These are phyloP conservation scores for Kregervanrija pseudodelftensis DNA, from an alignment of 805 yeast species.

Conservation along the genomic window DNA sequence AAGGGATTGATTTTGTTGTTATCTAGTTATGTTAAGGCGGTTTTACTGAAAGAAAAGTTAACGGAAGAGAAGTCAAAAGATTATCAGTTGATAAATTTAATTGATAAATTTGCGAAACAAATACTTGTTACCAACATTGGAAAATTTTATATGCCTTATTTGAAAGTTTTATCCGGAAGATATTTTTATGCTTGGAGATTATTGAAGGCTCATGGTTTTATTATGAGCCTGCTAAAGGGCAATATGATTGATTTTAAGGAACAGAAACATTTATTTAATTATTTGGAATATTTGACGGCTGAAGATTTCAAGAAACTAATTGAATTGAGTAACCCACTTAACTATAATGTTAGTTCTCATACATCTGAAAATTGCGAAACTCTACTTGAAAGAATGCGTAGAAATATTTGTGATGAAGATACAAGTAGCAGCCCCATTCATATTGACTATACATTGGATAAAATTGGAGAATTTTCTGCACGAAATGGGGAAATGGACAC, in stretches of 20 bases:
- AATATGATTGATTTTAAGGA: slow-evolving; percentile 2
- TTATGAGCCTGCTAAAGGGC: slow-evolving; percentile 30
- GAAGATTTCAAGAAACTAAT: slow-evolving; percentile 13
- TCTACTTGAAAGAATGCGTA: slow-evolving; percentile 1
- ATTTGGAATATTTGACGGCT: slow-evolving; percentile 12
- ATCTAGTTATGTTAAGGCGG: slow-evolving; percentile 23
- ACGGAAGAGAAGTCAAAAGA: background rate
- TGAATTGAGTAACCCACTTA: slow-evolving; percentile 6
- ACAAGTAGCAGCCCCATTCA: background rate
- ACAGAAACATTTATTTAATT: slow-evolving; percentile 6
- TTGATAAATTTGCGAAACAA: slow-evolving; percentile 8
- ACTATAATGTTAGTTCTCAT: background rate
- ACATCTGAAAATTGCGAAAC: slow-evolving; percentile 4
- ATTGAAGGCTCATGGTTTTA: slow-evolving; percentile 45
- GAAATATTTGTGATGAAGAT: slow-evolving; percentile 3
- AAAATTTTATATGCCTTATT: slow-evolving; percentile 30
- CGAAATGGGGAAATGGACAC: too few species aligned
- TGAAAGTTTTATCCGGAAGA: slow-evolving; percentile 41
- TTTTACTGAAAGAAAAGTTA: slow-evolving; percentile 21
- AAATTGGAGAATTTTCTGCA: background rate
- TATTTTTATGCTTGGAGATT: slow-evolving; percentile 67
- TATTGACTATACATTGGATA: background rate
- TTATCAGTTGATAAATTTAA: slow-evolving; percentile 4
- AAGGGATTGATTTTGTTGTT: slow-evolving; percentile 20
- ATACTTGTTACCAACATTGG: slow-evolving; percentile 33